Percentiles rank a stretch among this genome's conserved stretches.
Evolutionary conservation across 345 rosid species (phyloP).

Genomic region (Murraya koenigii): DNA sequence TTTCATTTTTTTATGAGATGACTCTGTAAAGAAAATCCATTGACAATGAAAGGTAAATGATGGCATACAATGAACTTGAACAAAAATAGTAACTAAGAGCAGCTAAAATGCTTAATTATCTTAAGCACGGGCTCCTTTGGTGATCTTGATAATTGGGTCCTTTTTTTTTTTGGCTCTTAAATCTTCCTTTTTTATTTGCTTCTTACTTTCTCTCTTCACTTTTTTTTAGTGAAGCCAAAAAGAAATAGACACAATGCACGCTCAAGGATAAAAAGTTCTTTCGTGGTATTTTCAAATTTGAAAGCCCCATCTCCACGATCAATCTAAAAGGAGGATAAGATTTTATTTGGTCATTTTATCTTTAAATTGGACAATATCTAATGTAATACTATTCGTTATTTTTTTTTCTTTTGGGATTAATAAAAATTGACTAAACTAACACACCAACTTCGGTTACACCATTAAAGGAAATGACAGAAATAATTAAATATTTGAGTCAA

Average conservation of each 20-base stretch:
- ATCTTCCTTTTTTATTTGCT: neutral
- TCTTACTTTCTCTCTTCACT: neutral
- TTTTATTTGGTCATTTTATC: neutral
- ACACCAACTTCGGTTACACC: too few relatives aligned
- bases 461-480: neutral
- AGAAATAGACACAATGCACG: neutral
- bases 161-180: neutral
- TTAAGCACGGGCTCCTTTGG: neutral
- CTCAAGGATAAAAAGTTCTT: neutral
- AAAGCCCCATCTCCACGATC: neutral
- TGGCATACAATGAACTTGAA: constrained; percentile 10
- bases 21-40: neutral
- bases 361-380: neutral
- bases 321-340: neutral
- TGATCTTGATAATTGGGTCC: neutral
- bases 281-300: too few relatives aligned
- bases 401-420: neutral
- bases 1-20: too few relatives aligned
- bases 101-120: neutral
- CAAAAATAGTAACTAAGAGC: neutral
- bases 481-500: neutral
- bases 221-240: neutral
- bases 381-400: neutral
- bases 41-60: neutral
- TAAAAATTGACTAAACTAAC: neutral